These are phyloP conservation scores for Paspalum notatum DNA, from an alignment of 176 grass and related monocot genomes.

Conservation along the genomic window DNA sequence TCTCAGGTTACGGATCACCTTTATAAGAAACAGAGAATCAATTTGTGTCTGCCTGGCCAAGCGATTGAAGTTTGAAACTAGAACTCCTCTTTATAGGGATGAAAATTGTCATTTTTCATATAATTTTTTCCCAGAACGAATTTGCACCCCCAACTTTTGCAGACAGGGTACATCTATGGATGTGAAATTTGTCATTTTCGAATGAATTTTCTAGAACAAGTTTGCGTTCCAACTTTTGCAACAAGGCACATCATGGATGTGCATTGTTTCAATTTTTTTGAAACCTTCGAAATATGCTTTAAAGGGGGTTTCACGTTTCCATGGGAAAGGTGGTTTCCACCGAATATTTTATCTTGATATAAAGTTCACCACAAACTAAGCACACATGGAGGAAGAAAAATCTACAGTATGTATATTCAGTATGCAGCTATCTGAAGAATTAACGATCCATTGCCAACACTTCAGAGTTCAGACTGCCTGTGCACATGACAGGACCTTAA, in stretches of 20 bases:
- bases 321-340: no score
- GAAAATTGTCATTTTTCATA: no score
- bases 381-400: constrained; percentile 2
- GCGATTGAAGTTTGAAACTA: neutral
- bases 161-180: no score
- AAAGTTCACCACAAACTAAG: neutral
- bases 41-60: neutral
- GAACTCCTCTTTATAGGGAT: neutral
- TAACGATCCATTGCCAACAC: neutral
- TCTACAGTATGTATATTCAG: neutral
- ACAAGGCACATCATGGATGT: no score
- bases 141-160: no score
- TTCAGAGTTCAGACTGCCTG: neutral
- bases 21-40: neutral
- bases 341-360: neutral
- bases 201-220: no score
- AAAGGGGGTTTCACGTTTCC: no score
- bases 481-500: neutral
- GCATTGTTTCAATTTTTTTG: no score
- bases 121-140: no score
- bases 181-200: no score
- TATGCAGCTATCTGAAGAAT: neutral
- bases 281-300: no score
- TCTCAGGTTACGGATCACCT: neutral
- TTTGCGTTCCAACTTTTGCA: no score